Percentiles rank a stretch among this genome's conserved stretches.
Conservation (phyloP, 768 basidiomycete genomes). For the Kwoniella europaea region DNA sequence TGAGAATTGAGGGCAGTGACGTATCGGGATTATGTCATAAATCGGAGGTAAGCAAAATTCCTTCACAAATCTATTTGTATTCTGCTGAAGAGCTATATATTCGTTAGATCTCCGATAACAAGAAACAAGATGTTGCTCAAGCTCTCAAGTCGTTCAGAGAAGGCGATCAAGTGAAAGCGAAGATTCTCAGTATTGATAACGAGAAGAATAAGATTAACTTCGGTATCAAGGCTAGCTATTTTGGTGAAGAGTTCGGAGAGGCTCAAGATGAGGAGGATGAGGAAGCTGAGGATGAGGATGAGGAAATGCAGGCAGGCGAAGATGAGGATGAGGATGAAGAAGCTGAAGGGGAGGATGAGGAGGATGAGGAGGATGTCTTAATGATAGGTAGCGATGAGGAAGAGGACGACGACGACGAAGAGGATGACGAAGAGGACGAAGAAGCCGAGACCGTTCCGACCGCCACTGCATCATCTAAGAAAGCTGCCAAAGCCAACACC, state of each 20-base stretch:
- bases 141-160: constrained; percentile 82
- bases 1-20: constrained; percentile 82
- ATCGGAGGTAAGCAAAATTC: constrained; percentile 69
- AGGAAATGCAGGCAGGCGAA: no score
- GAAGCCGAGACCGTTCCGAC: constrained; percentile 25
- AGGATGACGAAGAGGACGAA: constrained; percentile 60
- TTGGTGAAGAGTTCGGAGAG: constrained; percentile 66
- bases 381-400: constrained; percentile 42
- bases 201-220: constrained; percentile 81
- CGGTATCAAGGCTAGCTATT: constrained; percentile 85
- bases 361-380: constrained; percentile 15
- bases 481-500: constrained; percentile 17
- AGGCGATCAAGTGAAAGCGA: constrained; percentile 82
- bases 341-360: constrained; percentile 32
- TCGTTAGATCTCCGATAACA: constrained; percentile 81
- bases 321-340: constrained; percentile 53
- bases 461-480: constrained; percentile 13
- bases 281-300: constrained; percentile 54
- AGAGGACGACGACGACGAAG: constrained; percentile 55
- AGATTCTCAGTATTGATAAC: constrained; percentile 73
- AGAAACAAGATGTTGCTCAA: constrained; percentile 74
- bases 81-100: constrained; percentile 8
- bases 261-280: constrained; percentile 54
- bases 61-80: not conserved
- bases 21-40: constrained; percentile 92